Evolutionary conservation across 495 filamentous ascomycete species (phyloP).

Genomic region (Penicillium bovifimosum): DNA sequence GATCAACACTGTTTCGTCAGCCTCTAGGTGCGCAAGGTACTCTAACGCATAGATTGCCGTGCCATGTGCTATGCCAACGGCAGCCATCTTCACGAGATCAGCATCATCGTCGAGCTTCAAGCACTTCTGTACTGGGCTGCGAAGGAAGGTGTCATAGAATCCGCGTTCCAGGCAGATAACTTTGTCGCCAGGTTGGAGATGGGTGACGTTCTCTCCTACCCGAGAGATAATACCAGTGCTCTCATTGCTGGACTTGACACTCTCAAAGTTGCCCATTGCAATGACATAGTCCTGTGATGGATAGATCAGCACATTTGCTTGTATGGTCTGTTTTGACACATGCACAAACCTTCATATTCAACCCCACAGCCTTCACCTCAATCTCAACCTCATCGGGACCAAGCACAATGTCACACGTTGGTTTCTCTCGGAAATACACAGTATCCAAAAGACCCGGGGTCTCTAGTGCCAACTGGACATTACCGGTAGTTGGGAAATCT

Average conservation of each 20-base stretch:
- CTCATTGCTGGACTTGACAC: background rate
- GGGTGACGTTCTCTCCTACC: background rate
- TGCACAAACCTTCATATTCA: constrained; percentile 2
- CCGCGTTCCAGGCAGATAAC: background rate
- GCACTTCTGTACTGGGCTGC: background rate
- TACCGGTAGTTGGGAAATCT: background rate
- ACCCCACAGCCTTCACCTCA: constrained; percentile 10
- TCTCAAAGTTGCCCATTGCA: background rate
- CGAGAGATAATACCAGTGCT: background rate
- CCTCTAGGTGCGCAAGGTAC: background rate
- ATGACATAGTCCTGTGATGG: background rate
- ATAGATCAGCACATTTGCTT: too few relatives aligned
- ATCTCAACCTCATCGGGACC: constrained; percentile 6
- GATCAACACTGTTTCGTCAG: constrained; percentile 1
- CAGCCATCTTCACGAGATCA: background rate
- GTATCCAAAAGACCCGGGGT: background rate
- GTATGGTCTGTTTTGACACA: too few relatives aligned
- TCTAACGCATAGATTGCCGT: background rate
- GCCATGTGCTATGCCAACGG: background rate
- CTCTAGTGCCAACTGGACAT: background rate
- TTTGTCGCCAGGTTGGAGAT: background rate
- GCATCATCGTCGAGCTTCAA: background rate
- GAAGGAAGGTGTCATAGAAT: background rate
- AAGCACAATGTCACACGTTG: background rate
- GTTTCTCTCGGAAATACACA: background rate